A percentile compares a stretch with the other conserved stretches of the same genome.
These are phyloP conservation scores for Davidsoniella australis DNA, from an alignment of 2,329 filamentous ascomycete genomes.

Conservation along the genomic window DNA sequence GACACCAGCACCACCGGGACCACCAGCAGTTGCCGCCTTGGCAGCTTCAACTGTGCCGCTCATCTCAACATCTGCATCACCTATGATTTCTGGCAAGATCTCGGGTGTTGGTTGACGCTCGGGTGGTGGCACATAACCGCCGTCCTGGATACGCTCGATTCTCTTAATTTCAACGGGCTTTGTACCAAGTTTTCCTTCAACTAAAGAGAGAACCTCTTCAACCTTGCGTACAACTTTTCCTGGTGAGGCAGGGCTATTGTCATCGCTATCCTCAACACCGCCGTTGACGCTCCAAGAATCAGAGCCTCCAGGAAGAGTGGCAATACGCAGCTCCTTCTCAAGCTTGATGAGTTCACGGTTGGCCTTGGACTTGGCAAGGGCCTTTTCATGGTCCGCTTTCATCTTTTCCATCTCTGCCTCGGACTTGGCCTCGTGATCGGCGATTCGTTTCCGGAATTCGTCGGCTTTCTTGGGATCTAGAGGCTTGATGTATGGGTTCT, in stretches of 20 bases:
- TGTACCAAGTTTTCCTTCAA: constrained; percentile 55
- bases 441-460: constrained; percentile 66
- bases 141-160: constrained; percentile 58
- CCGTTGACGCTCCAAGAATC: constrained; percentile 50
- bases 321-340: constrained; percentile 57
- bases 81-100: constrained; percentile 36
- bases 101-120: constrained; percentile 28
- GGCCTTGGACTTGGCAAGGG: constrained; percentile 57
- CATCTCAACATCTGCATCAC: constrained; percentile 48
- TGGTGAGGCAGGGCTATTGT: constrained; percentile 19
- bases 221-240: constrained; percentile 35
- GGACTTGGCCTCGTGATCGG: constrained; percentile 53
- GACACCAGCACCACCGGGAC: constrained; percentile 15
- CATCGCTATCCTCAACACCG: constrained; percentile 29
- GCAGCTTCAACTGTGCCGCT: constrained; percentile 37
- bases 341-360: constrained; percentile 53
- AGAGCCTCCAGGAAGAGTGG: constrained; percentile 40
- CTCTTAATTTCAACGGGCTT: constrained; percentile 46
- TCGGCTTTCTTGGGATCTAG: constrained; percentile 62
- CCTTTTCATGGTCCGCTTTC: constrained; percentile 60
- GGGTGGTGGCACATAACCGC: constrained; percentile 49
- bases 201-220: constrained; percentile 56
- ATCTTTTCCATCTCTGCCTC: constrained; percentile 71
- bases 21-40: constrained; percentile 15
- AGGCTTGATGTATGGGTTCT: constrained; percentile 44